Base-by-base conservation (phyloP, 83 land plant genomes). In the Picea abies region DNA sequence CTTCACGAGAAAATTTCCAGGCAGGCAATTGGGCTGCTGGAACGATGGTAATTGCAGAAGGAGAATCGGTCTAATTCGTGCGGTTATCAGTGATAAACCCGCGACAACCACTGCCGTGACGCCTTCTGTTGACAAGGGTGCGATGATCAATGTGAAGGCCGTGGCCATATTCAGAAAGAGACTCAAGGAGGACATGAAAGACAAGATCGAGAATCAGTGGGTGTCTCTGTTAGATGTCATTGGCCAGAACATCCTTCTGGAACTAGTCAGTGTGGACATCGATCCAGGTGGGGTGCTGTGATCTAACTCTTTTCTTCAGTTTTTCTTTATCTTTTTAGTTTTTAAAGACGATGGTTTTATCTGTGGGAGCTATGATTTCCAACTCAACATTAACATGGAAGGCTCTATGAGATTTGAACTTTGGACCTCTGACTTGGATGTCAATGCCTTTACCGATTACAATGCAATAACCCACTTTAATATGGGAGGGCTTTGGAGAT, bases 211-310 rank as follows among this genome's bases (percentile, higher is more conserved):
- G 82, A 85, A 89, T 17, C 87, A 87, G 35, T 83, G 89, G 90
- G 92, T 91, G 60, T 80, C 81, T 22, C 84, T 95, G 67, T 19
- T 88, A 16, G 86, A 87, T 83, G 89, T 82, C 70, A 70, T 93
- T 75, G 95, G 93, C 12, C 56, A 29, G 49, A 91, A 92, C 78
- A 84, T 97, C 68, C 49, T 63, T 52, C 85, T 97, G 82, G 94
- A 94, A 84, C 95, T 97, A 80, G 89, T 95, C 71, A 95, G 99
- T 82, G 84, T 84, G 52, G 93, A 97, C 20, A 79, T 90, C 62
- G 99, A 97, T 89, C 91, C 96, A 44, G 89, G 99, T 52, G 2
- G 56, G 56, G 56, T 52, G 56, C 56, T 52, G 12, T 52, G 14
- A 52, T 52, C 56, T 52, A 52, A 10, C 14, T 10, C 2, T 2